Evolutionary conservation across 2,329 filamentous ascomycete species (phyloP).

Genomic region (Byssochlamys sp.): DNA sequence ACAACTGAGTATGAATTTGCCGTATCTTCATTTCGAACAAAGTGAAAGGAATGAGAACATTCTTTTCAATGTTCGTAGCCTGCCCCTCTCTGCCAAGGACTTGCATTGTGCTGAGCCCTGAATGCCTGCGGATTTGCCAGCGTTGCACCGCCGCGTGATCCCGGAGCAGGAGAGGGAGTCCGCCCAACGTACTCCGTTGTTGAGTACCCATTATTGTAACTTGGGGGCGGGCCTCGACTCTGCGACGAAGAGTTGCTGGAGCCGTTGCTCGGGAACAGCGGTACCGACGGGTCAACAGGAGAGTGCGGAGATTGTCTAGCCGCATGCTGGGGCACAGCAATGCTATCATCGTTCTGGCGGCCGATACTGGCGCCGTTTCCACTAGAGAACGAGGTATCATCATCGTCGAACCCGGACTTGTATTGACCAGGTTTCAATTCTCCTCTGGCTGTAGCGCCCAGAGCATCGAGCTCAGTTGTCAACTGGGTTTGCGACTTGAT

Average conservation of each 20-base stretch:
- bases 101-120: constrained; percentile 45
- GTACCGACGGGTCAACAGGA: constrained; percentile 39
- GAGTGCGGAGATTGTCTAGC: constrained; percentile 37
- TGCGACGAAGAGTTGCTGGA: constrained; percentile 29
- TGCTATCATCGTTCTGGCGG: constrained; percentile 35
- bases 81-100: constrained; percentile 57
- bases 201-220: constrained; percentile 9
- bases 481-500: constrained; percentile 90
- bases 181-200: constrained; percentile 10
- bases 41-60: constrained; percentile 14
- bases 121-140: constrained; percentile 22
- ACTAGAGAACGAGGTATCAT: constrained; percentile 58
- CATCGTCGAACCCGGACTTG: constrained; percentile 59
- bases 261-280: constrained; percentile 38
- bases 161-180: constrained; percentile 24
- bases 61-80: constrained; percentile 50
- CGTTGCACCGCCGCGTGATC: constrained; percentile 23
- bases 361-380: constrained; percentile 39
- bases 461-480: constrained; percentile 76
- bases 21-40: constrained; percentile 31
- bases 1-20: constrained; percentile 15
- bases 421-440: constrained; percentile 57
- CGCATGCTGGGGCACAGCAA: constrained; percentile 17
- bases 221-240: constrained; percentile 31
- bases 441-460: constrained; percentile 79